Base-by-base conservation (phyloP, 2,329 filamentous ascomycete genomes). In the Alternaria metachromatica region DNA sequence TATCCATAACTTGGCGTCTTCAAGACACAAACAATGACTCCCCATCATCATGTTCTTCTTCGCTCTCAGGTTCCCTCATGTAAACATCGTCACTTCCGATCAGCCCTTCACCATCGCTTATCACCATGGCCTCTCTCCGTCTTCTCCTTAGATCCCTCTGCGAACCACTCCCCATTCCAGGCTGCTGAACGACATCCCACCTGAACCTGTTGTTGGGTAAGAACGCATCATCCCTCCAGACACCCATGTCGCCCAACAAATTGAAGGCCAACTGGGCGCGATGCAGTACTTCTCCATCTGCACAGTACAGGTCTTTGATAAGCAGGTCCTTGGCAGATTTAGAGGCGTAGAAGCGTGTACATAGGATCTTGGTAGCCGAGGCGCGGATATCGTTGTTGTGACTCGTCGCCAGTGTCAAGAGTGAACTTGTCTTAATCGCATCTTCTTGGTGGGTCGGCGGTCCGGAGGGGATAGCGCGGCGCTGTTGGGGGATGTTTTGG, bases 71-170 rank as follows among this genome's bases (percentile, higher is more conserved):
- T 60, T 75, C 71, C 37, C 78, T 61, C 78, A 96, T 90, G 57
- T 94, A 92, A 37, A 97, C 96, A 76, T 97, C 92, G 48, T 88
- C 88, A 66, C 89, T 87, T 5, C 87, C 89, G 48, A 97, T 79
- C 2, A 92, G 91, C 30, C 90, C 86, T 21, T 88, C 92, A n/a
- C 92, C 92, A 73, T 97, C 93, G 73, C 94, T 95, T 60, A 97
- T 83, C 20, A 97, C 94, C 87, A 97, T 94, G 5, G 93, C 94
- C 82, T 97, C 93, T 69, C 94, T 87, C 74, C 95, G 87, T 54
- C 92, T 87, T 68, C 94, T 87, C 63, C 93, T 85, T 64, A 94
- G 84, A 57, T 90, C 87, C 72, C 92, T 89, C 77, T 95, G 92
- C 75, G 57, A 56, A 89, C 89, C 7, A 81, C 83, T 63, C 84